Conservation (phyloP, 345 rosid genomes). For the Erucastrum elatum region DNA sequence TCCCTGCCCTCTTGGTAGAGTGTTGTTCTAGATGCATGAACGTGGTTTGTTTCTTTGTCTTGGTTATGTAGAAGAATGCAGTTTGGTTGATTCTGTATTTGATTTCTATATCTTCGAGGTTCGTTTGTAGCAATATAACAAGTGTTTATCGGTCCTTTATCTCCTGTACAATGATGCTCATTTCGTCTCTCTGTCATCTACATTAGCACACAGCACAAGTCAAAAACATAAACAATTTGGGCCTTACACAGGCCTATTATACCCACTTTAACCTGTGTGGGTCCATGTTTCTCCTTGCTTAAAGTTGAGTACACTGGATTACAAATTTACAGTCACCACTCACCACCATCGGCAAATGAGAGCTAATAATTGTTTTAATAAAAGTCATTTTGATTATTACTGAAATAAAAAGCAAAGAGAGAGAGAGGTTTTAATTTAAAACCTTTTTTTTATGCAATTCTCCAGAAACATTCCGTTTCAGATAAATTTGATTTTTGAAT, state of each 20-base stretch:
- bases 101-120: too few species aligned
- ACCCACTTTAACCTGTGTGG: not conserved
- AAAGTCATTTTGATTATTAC: conserved; percentile 24
- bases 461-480: conserved; percentile 42
- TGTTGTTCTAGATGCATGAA: too few species aligned
- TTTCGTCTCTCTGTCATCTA: conserved; percentile 1
- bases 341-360: not conserved
- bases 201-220: not conserved
- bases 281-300: conserved; percentile 20
- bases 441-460: conserved; percentile 26
- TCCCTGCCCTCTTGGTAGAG: too few species aligned
- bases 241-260: not conserved
- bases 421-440: conserved; percentile 18
- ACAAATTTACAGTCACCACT: not conserved
- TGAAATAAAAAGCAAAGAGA: conserved; percentile 35
- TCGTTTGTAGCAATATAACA: too few species aligned
- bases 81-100: too few species aligned
- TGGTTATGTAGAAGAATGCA: too few species aligned
- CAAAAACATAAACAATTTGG: not conserved
- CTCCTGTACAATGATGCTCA: not conserved
- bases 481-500: conserved; percentile 35
- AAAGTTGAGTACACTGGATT: conserved; percentile 17
- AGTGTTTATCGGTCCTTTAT: too few species aligned
- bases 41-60: too few species aligned
- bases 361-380: conserved; percentile 3